Conservation (phyloP, 176 grass and related monocot genomes). For the Rhynchospora pubera region DNA sequence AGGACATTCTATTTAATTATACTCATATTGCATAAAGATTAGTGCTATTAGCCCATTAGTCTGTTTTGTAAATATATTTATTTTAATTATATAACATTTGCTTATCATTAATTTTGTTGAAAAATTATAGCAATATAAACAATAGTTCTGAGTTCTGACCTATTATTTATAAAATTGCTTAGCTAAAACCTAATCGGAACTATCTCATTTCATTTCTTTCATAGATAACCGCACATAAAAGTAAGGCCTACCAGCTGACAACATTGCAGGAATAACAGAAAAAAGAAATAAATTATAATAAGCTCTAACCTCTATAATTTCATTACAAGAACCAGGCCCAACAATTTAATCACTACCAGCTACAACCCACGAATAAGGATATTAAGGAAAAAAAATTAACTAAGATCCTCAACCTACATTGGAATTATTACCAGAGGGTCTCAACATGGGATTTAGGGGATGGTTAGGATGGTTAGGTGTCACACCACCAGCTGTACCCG, state of each 20-base stretch:
- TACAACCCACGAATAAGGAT: constrained; percentile 22
- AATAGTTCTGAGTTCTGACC: too few species aligned
- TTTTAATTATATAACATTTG: too few species aligned
- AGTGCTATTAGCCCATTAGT: too few species aligned
- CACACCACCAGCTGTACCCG: constrained; percentile 28
- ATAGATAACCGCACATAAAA: background rate
- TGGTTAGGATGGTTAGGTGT: constrained; percentile 41
- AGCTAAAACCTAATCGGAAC: background rate
- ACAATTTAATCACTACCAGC: constrained; percentile 24
- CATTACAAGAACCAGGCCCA: constrained; percentile 23
- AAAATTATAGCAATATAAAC: too few species aligned
- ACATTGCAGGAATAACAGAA: constrained; percentile 13
- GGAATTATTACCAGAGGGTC: constrained; percentile 61
- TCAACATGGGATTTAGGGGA: constrained; percentile 40
- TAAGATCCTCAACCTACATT: constrained; percentile 42
- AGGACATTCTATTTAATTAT: too few species aligned
- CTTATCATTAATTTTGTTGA: too few species aligned
- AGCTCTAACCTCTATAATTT: constrained; percentile 27
- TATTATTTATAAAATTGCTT: background rate
- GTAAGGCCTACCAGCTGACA: background rate
- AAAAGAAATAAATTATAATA: constrained; percentile 1
- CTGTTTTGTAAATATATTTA: too few species aligned
- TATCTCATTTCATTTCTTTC: background rate
- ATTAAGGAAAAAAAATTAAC: constrained; percentile 7
- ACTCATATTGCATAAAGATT: too few species aligned